Evolutionary conservation across 352 stramenopile genomes (phyloP).

Genomic region (Phytophthora colocasiae): DNA sequence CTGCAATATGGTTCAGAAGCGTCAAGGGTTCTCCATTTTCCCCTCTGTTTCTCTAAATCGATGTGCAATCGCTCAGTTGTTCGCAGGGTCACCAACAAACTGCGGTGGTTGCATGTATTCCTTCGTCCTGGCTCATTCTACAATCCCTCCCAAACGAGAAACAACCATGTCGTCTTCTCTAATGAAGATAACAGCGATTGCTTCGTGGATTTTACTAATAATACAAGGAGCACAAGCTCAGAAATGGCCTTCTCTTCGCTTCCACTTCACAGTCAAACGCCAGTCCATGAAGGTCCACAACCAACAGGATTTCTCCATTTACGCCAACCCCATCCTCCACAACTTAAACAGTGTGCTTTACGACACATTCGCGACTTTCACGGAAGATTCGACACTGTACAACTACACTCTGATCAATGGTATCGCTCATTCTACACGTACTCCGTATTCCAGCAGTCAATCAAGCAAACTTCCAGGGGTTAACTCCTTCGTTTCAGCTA

Average conservation of each 20-base stretch:
- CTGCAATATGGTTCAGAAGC: conserved; percentile 32
- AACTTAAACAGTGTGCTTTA: conserved; percentile 27
- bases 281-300: conserved; percentile 35
- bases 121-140: conserved; percentile 3
- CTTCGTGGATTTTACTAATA: background rate
- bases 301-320: conserved; percentile 30
- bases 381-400: conserved; percentile 19
- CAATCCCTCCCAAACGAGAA: background rate
- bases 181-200: background rate
- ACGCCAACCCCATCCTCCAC: conserved; percentile 33
- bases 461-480: conserved; percentile 12
- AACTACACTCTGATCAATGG: conserved; percentile 38
- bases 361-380: conserved; percentile 30
- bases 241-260: conserved; percentile 31
- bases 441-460: conserved; percentile 12
- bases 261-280: conserved; percentile 43
- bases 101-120: background rate
- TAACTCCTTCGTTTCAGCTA: conserved; percentile 17
- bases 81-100: background rate
- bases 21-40: conserved; percentile 2
- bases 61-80: conserved; percentile 22
- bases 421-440: conserved; percentile 24
- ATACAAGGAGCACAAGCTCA: background rate
- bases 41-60: conserved; percentile 12
- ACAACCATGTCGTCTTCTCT: background rate